phyloP scores from a whole-genome alignment of 164 flowering plant species.

The Dillenia turbinata region DNA sequence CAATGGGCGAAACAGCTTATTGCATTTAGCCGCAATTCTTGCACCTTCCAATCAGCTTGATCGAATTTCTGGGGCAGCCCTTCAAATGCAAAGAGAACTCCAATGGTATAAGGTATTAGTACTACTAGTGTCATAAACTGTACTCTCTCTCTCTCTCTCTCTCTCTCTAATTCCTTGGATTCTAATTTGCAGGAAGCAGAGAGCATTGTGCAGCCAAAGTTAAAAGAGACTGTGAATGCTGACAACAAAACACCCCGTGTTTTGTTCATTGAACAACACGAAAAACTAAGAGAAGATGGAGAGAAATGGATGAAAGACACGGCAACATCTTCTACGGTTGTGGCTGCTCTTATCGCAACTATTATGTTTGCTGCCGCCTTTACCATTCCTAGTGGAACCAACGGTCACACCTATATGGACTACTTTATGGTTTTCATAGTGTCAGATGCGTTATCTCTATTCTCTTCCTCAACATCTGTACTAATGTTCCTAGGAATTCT shows the following conservation, averaged over 20 bases:
- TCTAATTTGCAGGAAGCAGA: constrained; percentile 22
- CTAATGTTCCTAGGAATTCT: constrained; percentile 1
- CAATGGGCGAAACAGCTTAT: constrained; percentile 5
- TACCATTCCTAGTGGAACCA: not conserved
- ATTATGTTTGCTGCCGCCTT: not conserved
- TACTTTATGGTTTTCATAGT: not conserved
- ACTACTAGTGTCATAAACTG: not conserved
- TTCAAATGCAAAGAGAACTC: constrained; percentile 22
- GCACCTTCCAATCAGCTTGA: constrained; percentile 12
- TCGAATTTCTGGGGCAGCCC: constrained; percentile 16
- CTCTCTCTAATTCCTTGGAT: not conserved
- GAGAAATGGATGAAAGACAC: constrained; percentile 19
- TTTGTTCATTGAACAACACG: constrained; percentile 18
- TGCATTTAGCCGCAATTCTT: constrained; percentile 18
- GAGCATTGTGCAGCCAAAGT: constrained; percentile 15
- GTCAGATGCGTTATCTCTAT: not conserved
- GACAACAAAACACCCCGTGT: constrained; percentile 10
- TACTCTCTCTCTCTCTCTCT: no score
- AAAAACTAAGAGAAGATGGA: constrained; percentile 1
- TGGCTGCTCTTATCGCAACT: constrained; percentile 1
- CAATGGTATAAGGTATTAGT: constrained; percentile 18
- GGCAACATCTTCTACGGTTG: not conserved
- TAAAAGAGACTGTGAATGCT: constrained; percentile 1
- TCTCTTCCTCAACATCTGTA: constrained; percentile 3
- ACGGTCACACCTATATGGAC: not conserved